These are phyloP conservation scores for Leucoagaricus sp. DNA, from an alignment of 1,284 basidiomycete species.

Conservation along the genomic window DNA sequence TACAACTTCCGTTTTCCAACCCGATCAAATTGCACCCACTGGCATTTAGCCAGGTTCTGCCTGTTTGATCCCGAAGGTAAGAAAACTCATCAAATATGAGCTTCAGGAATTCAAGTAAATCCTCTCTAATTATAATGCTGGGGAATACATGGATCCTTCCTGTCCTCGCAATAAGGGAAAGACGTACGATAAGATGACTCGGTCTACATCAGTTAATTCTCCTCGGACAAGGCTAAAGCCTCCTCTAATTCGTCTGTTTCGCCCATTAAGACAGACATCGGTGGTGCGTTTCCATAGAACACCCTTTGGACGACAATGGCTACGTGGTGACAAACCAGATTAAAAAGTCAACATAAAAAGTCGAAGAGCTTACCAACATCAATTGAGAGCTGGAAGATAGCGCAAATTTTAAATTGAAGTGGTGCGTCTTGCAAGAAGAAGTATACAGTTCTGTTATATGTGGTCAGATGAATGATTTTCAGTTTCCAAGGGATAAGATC, in stretches of 20 bases:
- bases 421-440: constrained; percentile 74
- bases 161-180: too few species aligned
- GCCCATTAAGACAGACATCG: constrained; percentile 43
- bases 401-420: constrained; percentile 78
- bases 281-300: constrained; percentile 66
- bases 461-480: constrained; percentile 16
- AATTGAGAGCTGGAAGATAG: constrained; percentile 78
- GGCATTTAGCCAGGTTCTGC: too few species aligned
- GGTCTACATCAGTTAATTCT: constrained; percentile 36
- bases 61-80: too few species aligned
- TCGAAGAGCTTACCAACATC: too few species aligned
- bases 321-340: constrained; percentile 26
- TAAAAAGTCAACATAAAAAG: constrained; percentile 9
- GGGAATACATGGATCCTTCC: too few species aligned
- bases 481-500: constrained; percentile 10
- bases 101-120: too few species aligned
- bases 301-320: constrained; percentile 74
- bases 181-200: too few species aligned
- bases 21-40: too few species aligned
- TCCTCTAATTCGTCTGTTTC: constrained; percentile 75
- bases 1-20: too few species aligned
- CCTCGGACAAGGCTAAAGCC: constrained; percentile 62
- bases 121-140: too few species aligned
- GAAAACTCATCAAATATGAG: too few species aligned
- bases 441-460: constrained; percentile 64